Base-by-base conservation (phyloP, 2,329 filamentous ascomycete species). In the Sphaerulina vaccinii region DNA sequence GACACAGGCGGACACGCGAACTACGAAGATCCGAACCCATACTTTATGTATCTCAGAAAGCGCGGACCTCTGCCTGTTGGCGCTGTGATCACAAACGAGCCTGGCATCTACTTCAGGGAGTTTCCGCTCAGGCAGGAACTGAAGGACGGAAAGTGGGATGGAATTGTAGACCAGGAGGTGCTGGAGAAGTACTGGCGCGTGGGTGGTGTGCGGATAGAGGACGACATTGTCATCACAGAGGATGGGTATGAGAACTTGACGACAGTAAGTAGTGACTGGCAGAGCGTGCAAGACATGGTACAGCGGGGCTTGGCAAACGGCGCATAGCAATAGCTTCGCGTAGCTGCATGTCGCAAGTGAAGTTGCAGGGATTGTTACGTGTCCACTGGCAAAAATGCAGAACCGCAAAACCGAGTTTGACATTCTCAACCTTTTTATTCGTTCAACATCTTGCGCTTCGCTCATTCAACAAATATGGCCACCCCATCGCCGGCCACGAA, bases 31-130 rank as follows among this genome's bases (percentile, higher is more conserved):
- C 75, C 80, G 54, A 91, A 99, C 68, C 76, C 81, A 29, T 83
- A 96, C 79, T 97, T 96, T 73, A 80, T 83, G 47, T 97, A 96
- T 67, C 75, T 99, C 54, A 79, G 93, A 38, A 85, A 95, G 33
- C 78, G 93, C 47, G 66, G 66, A 10, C 58, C 47, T 13, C 19
- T 68, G 48, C 65, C 63, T 11, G 63, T 58, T 9, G 86, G 87
- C 6, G 86, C 86, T 43, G 89, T 99, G 19, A 85, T 99, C 47
- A 99, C 93, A 0, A 92, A 97, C 33, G 93, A 99, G 75, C 93
- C 93, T 10, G 93, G 93, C 16, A 84, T 85, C 33, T 91, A 91
- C 70, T 91, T 91, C 71, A 86, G 84, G 67, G 77, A 79, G 29
- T 85, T 83, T 49, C 90, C 88, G 57, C 80, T 91, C 54, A 80